Evolutionary conservation across 2,329 filamentous ascomycete species (phyloP), one percentile per base, ranked within the genome.

Genomic region (Diatrype stigma): DNA sequence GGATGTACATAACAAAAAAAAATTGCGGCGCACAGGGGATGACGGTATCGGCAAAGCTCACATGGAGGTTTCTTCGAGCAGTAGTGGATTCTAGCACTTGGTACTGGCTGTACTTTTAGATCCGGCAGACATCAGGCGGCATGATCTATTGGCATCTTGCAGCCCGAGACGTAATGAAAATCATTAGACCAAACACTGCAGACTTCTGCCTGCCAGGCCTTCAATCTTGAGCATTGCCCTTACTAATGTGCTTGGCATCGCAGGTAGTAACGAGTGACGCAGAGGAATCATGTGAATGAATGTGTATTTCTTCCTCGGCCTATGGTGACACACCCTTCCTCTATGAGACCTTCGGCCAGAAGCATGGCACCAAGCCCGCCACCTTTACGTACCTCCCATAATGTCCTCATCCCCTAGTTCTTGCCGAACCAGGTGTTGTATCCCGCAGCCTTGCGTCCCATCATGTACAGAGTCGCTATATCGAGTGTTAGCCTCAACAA

Each of bases 361-460:
- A 50, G 54, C 44, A 47, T 53, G 54, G 48, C 49, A 50, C 48
- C 54, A 48, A 47, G 40, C 37, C 50, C 26, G 30, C 48, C 26
- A 35, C 48, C 26, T 46, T 26, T 40, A 22, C 40, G 35, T 48
- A 21, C 16, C 46, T n/a, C 14, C 34, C 12, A 23, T 14, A 16
- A 23, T 30, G n/a, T 32, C 30, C 32, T 46, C 21, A 6, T 32
- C 30, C 47, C 60, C 66, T 78, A 83, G 59, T 73, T 66, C 70
- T 81, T 78, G 67, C 78, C 73, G 64, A 83, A 89, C 84, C 85
- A 91, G 56, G 85, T 89, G 81, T 90, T 92, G 79, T 92, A 82
- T 65, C 89, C 89, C 56, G 85, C 68, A 58, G 88, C 74, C 76
- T 88, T 84, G 68, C 89, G 86, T 69, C 78, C 74, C 76, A 87